These are phyloP conservation scores for Ajuga chamaepitys DNA, from an alignment of 257 asterid species.

Conservation along the genomic window DNA sequence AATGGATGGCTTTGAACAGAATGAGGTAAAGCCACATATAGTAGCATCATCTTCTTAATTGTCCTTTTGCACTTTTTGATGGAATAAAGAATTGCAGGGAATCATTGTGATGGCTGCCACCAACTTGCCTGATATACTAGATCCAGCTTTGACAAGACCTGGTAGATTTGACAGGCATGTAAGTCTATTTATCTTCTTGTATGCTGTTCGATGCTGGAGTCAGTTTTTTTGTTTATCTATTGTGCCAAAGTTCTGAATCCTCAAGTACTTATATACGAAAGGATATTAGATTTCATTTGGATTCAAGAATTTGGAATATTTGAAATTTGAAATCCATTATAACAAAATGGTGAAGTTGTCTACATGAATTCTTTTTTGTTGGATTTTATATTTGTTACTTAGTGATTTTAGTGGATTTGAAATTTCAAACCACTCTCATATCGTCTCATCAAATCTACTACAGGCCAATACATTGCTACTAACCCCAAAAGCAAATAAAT, in stretches of 20 bases:
- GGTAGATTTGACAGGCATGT: constrained; percentile 99
- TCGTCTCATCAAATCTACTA: not conserved
- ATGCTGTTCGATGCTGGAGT: not conserved
- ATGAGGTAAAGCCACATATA: constrained; percentile 51
- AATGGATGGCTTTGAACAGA: constrained; percentile 99
- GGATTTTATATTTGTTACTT: not conserved
- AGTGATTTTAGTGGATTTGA: not conserved
- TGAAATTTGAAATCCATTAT: not conserved
- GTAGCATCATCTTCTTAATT: not conserved
- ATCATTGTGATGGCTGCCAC: constrained; percentile 97
- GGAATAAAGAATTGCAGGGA: constrained; percentile 45
- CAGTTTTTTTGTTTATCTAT: not conserved
- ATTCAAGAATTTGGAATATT: not conserved
- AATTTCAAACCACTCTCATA: not conserved
- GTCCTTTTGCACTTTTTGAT: constrained; percentile 13
- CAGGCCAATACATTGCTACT: not conserved
- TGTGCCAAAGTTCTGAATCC: not conserved
- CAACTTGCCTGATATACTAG: constrained; percentile 94
- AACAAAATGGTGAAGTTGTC: not conserved
- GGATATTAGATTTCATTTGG: not conserved
- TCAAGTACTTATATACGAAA: not conserved
- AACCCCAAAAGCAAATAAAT: not conserved
- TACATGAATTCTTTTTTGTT: not conserved
- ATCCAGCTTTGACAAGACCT: constrained; percentile 97
- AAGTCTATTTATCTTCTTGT: constrained; percentile 31